These are phyloP conservation scores for Nothophaeocryptopus gaeumannii DNA, from an alignment of 2,329 filamentous ascomycete genomes.

Conservation along the genomic window DNA sequence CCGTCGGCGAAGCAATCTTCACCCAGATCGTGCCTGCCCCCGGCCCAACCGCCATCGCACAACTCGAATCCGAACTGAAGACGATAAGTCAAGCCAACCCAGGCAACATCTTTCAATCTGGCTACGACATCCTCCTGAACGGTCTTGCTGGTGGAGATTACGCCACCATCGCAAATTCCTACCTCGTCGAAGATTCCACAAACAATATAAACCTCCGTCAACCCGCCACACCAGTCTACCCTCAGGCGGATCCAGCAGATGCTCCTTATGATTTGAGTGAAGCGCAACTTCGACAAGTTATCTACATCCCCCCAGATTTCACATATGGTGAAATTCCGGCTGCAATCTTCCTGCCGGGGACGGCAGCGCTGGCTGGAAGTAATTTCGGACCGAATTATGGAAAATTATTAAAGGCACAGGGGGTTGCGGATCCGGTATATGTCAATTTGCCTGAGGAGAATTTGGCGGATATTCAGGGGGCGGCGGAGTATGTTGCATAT, in stretches of 20 bases:
- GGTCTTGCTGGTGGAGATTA: slow-evolving; percentile 24
- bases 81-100: slow-evolving; percentile 21
- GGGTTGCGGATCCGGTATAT: slow-evolving; percentile 52
- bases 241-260: slow-evolving; percentile 40
- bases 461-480: slow-evolving; percentile 50
- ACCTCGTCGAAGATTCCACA: slow-evolving; percentile 23
- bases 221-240: slow-evolving; percentile 36
- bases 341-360: slow-evolving; percentile 54
- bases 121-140: slow-evolving; percentile 21
- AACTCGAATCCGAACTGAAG: slow-evolving; percentile 17
- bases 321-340: slow-evolving; percentile 43
- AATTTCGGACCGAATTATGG: slow-evolving; percentile 49
- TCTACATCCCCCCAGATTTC: slow-evolving; percentile 52
- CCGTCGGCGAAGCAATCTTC: slow-evolving; percentile 23
- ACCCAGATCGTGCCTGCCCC: slow-evolving; percentile 25
- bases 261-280: slow-evolving; percentile 51
- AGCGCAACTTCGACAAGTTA: slow-evolving; percentile 47
- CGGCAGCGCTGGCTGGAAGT: slow-evolving; percentile 47
- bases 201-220: slow-evolving; percentile 28
- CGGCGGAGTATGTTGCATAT: slow-evolving; percentile 56
- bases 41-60: slow-evolving; percentile 20
- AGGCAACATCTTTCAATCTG: slow-evolving; percentile 22
- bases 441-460: slow-evolving; percentile 52
- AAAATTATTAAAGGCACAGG: slow-evolving; percentile 44
- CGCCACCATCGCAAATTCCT: slow-evolving; percentile 16